Evolutionary conservation across 139 green algal species (phyloP).

Genomic region (Ostreobium quekettii): DNA sequence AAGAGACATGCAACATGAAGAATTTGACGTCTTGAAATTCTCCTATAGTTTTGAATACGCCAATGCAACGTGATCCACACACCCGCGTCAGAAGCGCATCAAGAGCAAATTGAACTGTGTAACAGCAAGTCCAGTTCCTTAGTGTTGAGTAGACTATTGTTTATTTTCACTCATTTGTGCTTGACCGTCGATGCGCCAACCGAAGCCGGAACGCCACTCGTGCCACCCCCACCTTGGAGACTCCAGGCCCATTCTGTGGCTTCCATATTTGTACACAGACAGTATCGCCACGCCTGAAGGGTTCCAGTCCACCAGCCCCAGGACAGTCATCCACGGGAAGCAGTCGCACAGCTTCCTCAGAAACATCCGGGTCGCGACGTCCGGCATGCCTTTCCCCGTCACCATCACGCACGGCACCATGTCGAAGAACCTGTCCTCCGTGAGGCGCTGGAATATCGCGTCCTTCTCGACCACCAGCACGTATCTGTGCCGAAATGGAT

Average conservation of each 20-base stretch:
- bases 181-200: no score
- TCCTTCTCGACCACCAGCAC: conserved; percentile 80
- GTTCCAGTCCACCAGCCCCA: conserved; percentile 87
- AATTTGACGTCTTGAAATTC: no score
- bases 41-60: no score
- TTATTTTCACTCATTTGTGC: no score
- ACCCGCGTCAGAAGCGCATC: no score
- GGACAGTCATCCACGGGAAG: conserved; percentile 33
- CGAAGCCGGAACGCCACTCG: no score
- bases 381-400: conserved; percentile 73
- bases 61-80: no score
- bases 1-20: no score
- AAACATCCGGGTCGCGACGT: conserved; percentile 66
- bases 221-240: no score
- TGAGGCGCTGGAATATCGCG: conserved; percentile 65
- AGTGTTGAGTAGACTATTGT: no score
- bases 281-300: conserved; percentile 56
- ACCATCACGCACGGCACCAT: conserved; percentile 47
- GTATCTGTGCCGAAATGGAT: conserved; percentile 21
- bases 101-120: no score
- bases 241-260: conserved; percentile 53
- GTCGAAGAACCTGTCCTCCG: conserved; percentile 44
- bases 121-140: no score
- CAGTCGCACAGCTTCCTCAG: conserved; percentile 29
- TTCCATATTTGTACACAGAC: conserved; percentile 64